phyloP scores from a whole-genome alignment of 1,284 basidiomycete species.

The Sporisorium scitamineum region DNA sequence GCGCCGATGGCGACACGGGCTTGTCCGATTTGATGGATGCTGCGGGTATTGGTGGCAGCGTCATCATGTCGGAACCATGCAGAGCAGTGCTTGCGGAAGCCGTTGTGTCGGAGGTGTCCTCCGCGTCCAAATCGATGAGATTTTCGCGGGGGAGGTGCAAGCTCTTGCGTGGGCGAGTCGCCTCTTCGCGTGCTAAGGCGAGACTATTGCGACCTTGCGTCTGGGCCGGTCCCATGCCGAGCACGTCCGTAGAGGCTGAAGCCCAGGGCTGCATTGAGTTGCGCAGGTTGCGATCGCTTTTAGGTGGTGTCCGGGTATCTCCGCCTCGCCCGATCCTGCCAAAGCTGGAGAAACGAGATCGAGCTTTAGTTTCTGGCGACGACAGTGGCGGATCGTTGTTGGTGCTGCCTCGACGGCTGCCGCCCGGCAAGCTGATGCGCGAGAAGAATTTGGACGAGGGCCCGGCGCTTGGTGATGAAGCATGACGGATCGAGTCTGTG shows the following conservation, averaged over 20 bases:
- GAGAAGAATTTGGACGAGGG: constrained; percentile 40
- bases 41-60: constrained; percentile 21
- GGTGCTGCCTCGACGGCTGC: constrained; percentile 34
- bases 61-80: neutral
- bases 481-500: constrained; percentile 6
- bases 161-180: constrained; percentile 38
- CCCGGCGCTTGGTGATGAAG: constrained; percentile 11
- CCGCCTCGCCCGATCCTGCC: constrained; percentile 18
- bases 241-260: constrained; percentile 45
- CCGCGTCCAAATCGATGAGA: constrained; percentile 23
- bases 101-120: constrained; percentile 4
- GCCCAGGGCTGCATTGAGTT: constrained; percentile 46
- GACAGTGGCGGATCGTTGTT: constrained; percentile 16
- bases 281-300: constrained; percentile 15
- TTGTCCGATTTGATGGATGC: constrained; percentile 18
- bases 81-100: constrained; percentile 6
- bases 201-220: constrained; percentile 31
- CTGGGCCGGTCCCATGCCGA: constrained; percentile 8
- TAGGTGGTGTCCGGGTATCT: constrained; percentile 6
- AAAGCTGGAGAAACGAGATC: constrained; percentile 38
- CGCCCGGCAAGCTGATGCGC: constrained; percentile 29
- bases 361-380: constrained; percentile 21
- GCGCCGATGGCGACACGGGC: constrained; percentile 23
- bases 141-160: constrained; percentile 29
- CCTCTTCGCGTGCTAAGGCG: constrained; percentile 32